Evolutionary conservation across 306 rosid genomes (phyloP).

Genomic region (Fagus crenata): DNA sequence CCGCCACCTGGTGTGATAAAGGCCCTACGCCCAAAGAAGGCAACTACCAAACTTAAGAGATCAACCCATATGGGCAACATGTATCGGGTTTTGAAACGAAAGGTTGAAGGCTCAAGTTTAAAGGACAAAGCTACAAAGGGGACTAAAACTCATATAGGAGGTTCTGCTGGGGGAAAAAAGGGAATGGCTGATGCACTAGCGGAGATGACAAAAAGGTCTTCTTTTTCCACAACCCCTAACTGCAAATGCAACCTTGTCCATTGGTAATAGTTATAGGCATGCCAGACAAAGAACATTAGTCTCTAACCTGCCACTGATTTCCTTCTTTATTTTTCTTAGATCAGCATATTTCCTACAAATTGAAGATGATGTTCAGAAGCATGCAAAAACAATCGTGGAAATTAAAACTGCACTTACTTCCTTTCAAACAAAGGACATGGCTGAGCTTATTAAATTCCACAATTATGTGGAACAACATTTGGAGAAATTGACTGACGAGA

Average conservation of each 20-base stretch:
- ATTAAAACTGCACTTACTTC: constrained; percentile 34
- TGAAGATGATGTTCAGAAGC: constrained; percentile 35
- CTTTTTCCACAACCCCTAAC: not conserved
- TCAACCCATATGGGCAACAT: constrained; percentile 44
- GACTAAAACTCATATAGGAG: constrained; percentile 15
- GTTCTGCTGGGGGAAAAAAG: constrained; percentile 15
- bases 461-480: constrained; percentile 28
- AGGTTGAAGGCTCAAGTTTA: constrained; percentile 38
- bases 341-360: constrained; percentile 40
- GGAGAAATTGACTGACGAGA: constrained; percentile 45
- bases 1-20: constrained; percentile 25
- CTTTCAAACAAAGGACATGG: constrained; percentile 39
- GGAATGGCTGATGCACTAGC: constrained; percentile 51
- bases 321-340: constrained; percentile 17
- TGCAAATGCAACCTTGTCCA: not conserved
- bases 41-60: constrained; percentile 38
- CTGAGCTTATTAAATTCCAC: constrained; percentile 38
- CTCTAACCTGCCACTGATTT: not conserved
- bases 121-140: constrained; percentile 10
- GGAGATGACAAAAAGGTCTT: constrained; percentile 43
- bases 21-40: constrained; percentile 32
- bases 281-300: not conserved
- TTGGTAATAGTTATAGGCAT: not conserved
- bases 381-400: constrained; percentile 27
- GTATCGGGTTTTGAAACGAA: constrained; percentile 37